Percentiles rank a stretch among this genome's conserved stretches.
Conservation (phyloP, 2,329 filamentous ascomycete genomes). For the Ascosphaera acerosa region DNA sequence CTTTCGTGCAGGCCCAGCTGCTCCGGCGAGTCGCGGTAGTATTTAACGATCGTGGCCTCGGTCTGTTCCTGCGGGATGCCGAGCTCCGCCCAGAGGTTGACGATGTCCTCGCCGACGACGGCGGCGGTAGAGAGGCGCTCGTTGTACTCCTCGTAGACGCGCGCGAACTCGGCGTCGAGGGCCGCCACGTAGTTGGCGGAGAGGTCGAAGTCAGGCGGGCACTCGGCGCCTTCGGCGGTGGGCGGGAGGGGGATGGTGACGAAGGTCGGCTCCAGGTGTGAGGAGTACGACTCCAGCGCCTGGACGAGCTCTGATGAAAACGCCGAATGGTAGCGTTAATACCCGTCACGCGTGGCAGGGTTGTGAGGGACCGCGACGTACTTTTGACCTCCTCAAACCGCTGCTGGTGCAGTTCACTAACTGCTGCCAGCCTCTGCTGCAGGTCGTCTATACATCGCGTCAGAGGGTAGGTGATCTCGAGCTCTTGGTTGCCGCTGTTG, state of each 20-base stretch:
- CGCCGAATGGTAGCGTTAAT: conserved; percentile 24
- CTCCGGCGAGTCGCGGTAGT: conserved; percentile 73
- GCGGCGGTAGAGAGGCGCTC: conserved; percentile 55
- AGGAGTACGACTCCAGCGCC: conserved; percentile 86
- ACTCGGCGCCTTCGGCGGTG: conserved; percentile 45
- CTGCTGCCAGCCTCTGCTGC: conserved; percentile 62
- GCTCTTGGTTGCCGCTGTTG: conserved; percentile 33
- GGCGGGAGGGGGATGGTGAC: conserved; percentile 67
- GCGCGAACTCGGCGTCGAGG: conserved; percentile 73
- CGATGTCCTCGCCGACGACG: conserved; percentile 54
- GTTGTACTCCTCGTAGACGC: conserved; percentile 91
- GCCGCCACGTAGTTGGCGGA: conserved; percentile 67
- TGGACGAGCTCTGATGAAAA: conserved; percentile 85
- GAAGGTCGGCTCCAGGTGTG: conserved; percentile 76
- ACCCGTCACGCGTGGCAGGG: conserved; percentile 1
- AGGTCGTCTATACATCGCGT: conserved; percentile 51
- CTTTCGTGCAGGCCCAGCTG: conserved; percentile 81
- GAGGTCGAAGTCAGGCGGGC: conserved; percentile 73
- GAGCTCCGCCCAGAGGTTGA: conserved; percentile 86
- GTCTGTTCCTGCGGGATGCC: conserved; percentile 86
- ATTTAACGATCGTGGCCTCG: conserved; percentile 63
- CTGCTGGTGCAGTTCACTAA: conserved; percentile 65
- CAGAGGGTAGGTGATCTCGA: conserved; percentile 63
- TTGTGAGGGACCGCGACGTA: conserved; percentile 26
- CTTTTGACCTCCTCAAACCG: conserved; percentile 90